Evolutionary conservation across 768 basidiomycete genomes (phyloP).

Genomic region (Leccinum ochraceum): DNA sequence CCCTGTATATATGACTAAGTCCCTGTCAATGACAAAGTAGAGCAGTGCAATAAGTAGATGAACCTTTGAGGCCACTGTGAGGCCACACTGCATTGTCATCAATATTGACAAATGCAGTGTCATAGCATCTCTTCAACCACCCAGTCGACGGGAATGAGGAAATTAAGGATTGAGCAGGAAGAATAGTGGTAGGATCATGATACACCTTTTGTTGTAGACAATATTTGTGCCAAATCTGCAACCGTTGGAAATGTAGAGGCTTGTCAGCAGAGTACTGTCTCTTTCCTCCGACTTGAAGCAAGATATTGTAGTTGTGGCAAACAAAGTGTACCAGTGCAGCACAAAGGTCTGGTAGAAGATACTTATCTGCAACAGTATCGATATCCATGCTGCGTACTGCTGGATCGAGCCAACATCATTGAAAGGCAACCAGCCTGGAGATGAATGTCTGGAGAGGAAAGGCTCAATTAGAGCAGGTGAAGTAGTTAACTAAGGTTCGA

Average conservation of each 20-base stretch:
- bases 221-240: constrained; percentile 6
- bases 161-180: not conserved
- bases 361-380: constrained; percentile 22
- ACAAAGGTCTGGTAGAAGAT: not conserved
- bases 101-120: constrained; percentile 18
- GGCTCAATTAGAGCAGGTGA: not conserved
- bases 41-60: not conserved
- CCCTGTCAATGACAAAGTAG: not conserved
- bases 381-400: not conserved
- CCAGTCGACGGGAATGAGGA: not conserved
- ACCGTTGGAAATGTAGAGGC: not conserved
- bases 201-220: constrained; percentile 12
- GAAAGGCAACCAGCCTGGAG: constrained; percentile 20
- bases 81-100: not conserved
- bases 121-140: not conserved
- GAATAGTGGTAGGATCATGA: not conserved
- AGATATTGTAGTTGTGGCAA: not conserved
- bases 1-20: not conserved
- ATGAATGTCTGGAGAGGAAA: constrained; percentile 7
- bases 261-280: not conserved
- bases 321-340: not conserved
- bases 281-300: not conserved
- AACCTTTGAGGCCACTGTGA: not conserved
- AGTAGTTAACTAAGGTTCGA: not conserved
- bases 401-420: constrained; percentile 28